These are phyloP conservation scores for Termitomyces sp. DNA, from an alignment of 768 basidiomycete genomes.

Conservation along the genomic window DNA sequence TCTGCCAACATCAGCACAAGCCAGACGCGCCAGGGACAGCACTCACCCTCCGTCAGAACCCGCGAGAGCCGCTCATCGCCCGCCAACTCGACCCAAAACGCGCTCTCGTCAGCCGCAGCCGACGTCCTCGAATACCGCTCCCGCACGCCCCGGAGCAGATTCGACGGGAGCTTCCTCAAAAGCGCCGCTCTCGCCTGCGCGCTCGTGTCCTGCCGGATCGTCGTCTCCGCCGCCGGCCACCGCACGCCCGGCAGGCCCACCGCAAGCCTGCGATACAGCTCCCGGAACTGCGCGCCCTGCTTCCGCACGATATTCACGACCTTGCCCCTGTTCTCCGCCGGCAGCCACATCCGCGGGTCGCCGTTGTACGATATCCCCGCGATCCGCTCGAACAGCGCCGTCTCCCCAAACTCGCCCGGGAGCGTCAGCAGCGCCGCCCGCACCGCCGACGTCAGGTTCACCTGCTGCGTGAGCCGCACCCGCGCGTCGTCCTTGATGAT, in stretches of 20 bases:
- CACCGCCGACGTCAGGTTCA: constrained; percentile 88
- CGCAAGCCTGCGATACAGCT: constrained; percentile 78
- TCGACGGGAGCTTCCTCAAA: constrained; percentile 72
- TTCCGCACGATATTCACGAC: constrained; percentile 88
- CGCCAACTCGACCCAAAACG: constrained; percentile 71
- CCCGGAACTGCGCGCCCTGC: constrained; percentile 79
- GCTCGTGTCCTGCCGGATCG: constrained; percentile 71
- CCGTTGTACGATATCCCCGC: constrained; percentile 84
- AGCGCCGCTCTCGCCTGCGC: constrained; percentile 67
- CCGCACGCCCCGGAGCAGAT: constrained; percentile 54
- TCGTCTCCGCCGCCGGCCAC: constrained; percentile 48
- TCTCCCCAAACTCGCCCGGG: constrained; percentile 76
- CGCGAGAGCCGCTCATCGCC: constrained; percentile 52
- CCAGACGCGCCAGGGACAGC: too few species aligned
- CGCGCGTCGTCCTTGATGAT: constrained; percentile 92
- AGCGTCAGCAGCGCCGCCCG: constrained; percentile 87
- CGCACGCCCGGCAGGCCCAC: constrained; percentile 76
- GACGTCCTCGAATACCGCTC: constrained; percentile 38
- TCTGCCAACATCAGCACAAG: too few species aligned
- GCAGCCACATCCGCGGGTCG: constrained; percentile 91
- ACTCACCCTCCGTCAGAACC: constrained; percentile 51
- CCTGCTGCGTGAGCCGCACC: constrained; percentile 86
- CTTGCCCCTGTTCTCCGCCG: constrained; percentile 92
- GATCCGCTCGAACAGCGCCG: constrained; percentile 78
- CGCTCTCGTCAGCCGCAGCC: constrained; percentile 61